Evolutionary conservation across 2,329 filamentous ascomycete genomes (phyloP).

Genomic region (Metarhizium brunneum): DNA sequence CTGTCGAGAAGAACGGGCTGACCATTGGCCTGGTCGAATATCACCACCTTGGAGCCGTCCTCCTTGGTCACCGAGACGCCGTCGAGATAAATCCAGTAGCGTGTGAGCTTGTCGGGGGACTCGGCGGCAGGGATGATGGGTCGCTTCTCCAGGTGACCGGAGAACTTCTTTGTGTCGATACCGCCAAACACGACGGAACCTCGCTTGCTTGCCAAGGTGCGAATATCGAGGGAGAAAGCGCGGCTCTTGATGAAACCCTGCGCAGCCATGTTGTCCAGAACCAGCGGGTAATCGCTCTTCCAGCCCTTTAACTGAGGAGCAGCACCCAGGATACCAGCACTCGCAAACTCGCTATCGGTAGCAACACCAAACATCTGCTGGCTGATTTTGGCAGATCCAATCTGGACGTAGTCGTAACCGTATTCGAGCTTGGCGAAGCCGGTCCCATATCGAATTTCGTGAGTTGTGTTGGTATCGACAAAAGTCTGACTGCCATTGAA

Average conservation of each 20-base stretch:
- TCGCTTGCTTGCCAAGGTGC: slow-evolving; percentile 19
- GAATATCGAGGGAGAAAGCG: slow-evolving; percentile 25
- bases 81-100: slow-evolving; percentile 34
- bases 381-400: slow-evolving; percentile 22
- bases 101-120: slow-evolving; percentile 23
- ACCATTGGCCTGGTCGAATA: slow-evolving; percentile 29
- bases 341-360: slow-evolving; percentile 18
- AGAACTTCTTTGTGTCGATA: slow-evolving; percentile 45
- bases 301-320: slow-evolving; percentile 24
- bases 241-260: slow-evolving; percentile 28
- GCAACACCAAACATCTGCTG: slow-evolving; percentile 29
- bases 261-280: slow-evolving; percentile 24
- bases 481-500: slow-evolving; percentile 22
- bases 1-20: slow-evolving; percentile 52
- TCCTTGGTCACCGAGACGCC: slow-evolving; percentile 23
- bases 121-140: slow-evolving; percentile 40
- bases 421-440: slow-evolving; percentile 24
- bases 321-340: slow-evolving; percentile 25
- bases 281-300: slow-evolving; percentile 22
- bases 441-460: slow-evolving; percentile 21
- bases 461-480: slow-evolving; percentile 15
- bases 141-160: slow-evolving; percentile 42
- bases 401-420: slow-evolving; percentile 21
- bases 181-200: slow-evolving; percentile 42
- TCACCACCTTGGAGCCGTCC: slow-evolving; percentile 29